Evolutionary conservation across 2,329 filamentous ascomycete species (phyloP), one percentile per base, ranked within the genome.

Genomic region (Ophiostoma ips): DNA sequence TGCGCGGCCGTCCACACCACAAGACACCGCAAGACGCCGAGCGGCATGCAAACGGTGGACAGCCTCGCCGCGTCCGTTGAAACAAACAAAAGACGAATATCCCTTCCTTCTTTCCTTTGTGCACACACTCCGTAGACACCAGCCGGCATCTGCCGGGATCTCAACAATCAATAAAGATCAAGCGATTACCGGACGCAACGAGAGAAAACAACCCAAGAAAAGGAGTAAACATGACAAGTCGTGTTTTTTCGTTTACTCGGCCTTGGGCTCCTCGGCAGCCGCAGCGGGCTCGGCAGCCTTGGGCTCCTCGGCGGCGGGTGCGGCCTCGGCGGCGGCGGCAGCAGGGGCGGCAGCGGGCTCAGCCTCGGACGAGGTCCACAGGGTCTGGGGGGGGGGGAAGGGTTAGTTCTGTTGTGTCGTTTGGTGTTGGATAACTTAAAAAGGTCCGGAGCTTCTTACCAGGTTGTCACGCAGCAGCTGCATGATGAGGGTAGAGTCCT

Each of bases 401-500:
- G 71, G 55, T 68, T 58, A 43, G 59, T 40, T 21, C 6, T 15
- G 16, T 28, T 28, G 24, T 28, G 24, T 28, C 24, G 4, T 28
- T 28, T 28, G 24, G n/a, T n/a, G n/a, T n/a, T 28, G 24, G 24
- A 28, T n/a, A n/a, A n/a, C n/a, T n/a, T n/a, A 90, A 96, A 55
- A 90, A 96, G 64, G 92, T 96, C 92, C 92, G 96, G 70, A 96
- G 88, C 59, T 92, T 96, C 89, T 95, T 40, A 38, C 46, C 24
- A 96, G 78, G 79, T 95, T 96, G 76, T 95, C 90, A 66, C 90
- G 87, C 68, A 96, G 84, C 56, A 96, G 79, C 78, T 96, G 90
- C 90, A 95, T 96, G 77, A 96, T 95, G 62, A 96, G 81, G 54
- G 90, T 96, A 80, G 87, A 95, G 74, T 96, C 90, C 66, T 88